A percentile compares a stretch with the other conserved stretches of the same genome.
Evolutionary conservation across 306 rosid species (phyloP).

Genomic region (Abrus precatorius): DNA sequence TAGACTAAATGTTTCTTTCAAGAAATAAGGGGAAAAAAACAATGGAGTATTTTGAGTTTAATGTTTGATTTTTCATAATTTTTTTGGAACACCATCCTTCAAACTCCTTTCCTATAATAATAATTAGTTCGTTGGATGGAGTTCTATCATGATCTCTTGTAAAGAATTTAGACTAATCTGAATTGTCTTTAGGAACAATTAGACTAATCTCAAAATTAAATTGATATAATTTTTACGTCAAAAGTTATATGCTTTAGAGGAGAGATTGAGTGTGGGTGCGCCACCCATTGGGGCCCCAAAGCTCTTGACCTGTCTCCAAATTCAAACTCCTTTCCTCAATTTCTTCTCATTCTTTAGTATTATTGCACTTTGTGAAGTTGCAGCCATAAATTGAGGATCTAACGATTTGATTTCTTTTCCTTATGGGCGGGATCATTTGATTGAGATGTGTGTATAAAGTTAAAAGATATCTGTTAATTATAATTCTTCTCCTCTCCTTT

Average conservation of each 20-base stretch:
- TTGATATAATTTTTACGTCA: neutral
- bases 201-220: constrained; percentile 7
- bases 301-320: constrained; percentile 42
- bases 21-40: neutral
- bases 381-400: constrained; percentile 44
- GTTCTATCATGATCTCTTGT: neutral
- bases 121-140: too few relatives aligned
- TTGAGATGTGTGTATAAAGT: constrained; percentile 36
- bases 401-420: constrained; percentile 28
- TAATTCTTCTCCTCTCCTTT: neutral
- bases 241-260: constrained; percentile 18
- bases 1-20: constrained; percentile 8
- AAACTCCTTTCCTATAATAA: too few relatives aligned
- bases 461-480: neutral
- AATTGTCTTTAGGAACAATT: neutral
- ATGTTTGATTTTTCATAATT: neutral
- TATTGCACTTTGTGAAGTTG: constrained; percentile 29
- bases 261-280: neutral
- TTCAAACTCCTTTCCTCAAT: constrained; percentile 41
- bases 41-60: neutral
- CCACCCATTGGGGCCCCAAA: constrained; percentile 33
- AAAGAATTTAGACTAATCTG: neutral
- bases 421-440: neutral
- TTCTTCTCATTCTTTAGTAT: constrained; percentile 46
- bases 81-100: neutral